Base-by-base conservation (phyloP, 345 rosid genomes). In the Salix suchowensis region DNA sequence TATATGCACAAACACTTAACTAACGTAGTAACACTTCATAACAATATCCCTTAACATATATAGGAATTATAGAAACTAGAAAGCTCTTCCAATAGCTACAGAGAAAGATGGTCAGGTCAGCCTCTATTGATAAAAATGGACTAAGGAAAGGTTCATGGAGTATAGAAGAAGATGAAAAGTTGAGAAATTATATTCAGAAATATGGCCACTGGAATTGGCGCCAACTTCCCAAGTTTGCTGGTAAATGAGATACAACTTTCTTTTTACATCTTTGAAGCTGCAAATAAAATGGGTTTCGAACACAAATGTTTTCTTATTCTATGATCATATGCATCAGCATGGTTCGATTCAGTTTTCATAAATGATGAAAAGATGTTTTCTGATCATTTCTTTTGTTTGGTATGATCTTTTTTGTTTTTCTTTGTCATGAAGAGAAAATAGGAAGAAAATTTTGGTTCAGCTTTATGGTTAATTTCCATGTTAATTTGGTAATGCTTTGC, bases 111-210 rank as follows among this genome's bases (percentile, higher is more conserved):
- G 88, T 86, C 61, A 84, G 79, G 78, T 67, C 84, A 39, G 76
- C 84, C 30, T 69, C 58, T 6, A 58, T 70, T 54, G 87, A 84
- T 52, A 61, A 80, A 58, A 79, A 84, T 80, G 88, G 88, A 26
- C 11, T 74, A 24, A 86, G 78, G 82, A 84, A 71, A 74, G 88
- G 88, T 12, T 81, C 81, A 4, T 86, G 88, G 88, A 82, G 84
- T 65, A 21, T n/a, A 32, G 85, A 86, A 64, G 88, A 86, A 72
- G 88, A 86, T 48, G 67, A 76, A 1, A 82, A 73, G 65, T 68
- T 86, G 42, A 80, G 74, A 80, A 50, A 72, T 30, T 86, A 77
- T 74, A 39, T 84, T 68, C 65, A 9, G 40, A 76, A 23, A 67
- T 71, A 73, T 76, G 85, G 85, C 75, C 77, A 77, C 55, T 76